phyloP scores from a whole-genome alignment of 441 rosid species.

The Geranium incanum region DNA sequence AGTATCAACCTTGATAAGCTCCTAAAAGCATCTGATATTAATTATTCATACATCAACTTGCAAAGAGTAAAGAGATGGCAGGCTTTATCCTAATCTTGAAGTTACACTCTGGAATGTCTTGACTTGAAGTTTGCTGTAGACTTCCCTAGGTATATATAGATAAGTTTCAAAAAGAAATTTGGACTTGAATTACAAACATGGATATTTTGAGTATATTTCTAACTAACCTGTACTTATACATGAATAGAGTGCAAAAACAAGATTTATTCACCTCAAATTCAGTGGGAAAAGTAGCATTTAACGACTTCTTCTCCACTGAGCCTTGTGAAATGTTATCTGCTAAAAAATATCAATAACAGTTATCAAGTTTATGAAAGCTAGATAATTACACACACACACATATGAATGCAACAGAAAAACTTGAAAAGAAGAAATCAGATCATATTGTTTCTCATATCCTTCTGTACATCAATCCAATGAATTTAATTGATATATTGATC shows the following conservation, averaged over 20 bases:
- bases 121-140: too few species aligned
- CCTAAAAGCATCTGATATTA: too few species aligned
- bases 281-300: constrained; percentile 51
- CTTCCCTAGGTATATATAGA: too few species aligned
- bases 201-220: too few species aligned
- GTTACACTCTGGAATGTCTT: too few species aligned
- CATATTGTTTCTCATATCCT: not conserved
- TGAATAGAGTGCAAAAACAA: not conserved
- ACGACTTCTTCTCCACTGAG: constrained; percentile 32
- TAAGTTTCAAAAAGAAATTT: too few species aligned
- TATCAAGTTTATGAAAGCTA: constrained; percentile 13
- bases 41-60: too few species aligned
- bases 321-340: constrained; percentile 13
- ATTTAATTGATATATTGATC: not conserved
- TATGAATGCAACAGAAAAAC: not conserved
- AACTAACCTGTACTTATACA: not conserved
- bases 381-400: constrained; percentile 1
- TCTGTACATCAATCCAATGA: not conserved
- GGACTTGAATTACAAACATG: too few species aligned
- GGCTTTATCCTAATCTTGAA: too few species aligned
- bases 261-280: constrained; percentile 57
- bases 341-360: constrained; percentile 21
- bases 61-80: too few species aligned
- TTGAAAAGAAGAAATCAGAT: not conserved
- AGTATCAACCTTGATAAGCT: too few species aligned